Conservation (phyloP, 176 grass and related monocot genomes). For the Ensete ventricosum region DNA sequence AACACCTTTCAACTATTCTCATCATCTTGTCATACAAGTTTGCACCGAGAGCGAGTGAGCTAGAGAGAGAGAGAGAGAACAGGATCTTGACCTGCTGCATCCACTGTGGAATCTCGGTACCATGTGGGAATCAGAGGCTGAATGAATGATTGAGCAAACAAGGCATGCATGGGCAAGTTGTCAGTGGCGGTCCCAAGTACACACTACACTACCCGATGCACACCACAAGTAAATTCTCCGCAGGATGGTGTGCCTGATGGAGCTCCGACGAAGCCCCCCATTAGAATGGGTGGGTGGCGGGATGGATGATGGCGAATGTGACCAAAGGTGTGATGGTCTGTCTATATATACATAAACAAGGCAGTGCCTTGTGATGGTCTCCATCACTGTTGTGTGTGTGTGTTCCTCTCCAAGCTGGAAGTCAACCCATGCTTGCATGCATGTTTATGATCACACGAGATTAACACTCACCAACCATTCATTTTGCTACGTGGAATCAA, state of each 20-base stretch:
- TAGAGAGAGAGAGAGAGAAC: slow-evolving; percentile 7
- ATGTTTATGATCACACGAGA: no score
- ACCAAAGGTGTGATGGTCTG: no score
- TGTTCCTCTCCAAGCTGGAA: background rate
- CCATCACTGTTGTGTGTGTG: background rate
- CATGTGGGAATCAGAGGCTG: slow-evolving; percentile 20
- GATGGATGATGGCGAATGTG: background rate
- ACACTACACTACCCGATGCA: slow-evolving; percentile 9
- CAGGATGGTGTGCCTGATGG: background rate
- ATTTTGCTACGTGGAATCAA: no score
- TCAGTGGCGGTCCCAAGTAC: slow-evolving; percentile 44
- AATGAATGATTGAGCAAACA: slow-evolving; percentile 40
- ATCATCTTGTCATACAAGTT: background rate
- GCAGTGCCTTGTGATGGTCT: background rate
- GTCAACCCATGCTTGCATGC: background rate
- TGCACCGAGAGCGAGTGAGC: background rate
- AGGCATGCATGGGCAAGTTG: slow-evolving; percentile 27
- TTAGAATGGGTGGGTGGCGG: background rate
- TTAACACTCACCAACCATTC: no score
- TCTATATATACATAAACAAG: no score
- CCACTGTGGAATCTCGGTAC: slow-evolving; percentile 25
- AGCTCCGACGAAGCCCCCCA: background rate
- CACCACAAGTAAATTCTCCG: background rate
- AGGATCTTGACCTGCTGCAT: slow-evolving; percentile 27
- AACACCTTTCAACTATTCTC: background rate